Evolutionary conservation across 257 asterid genomes (phyloP).

Genomic region (Nemophila menziesii): DNA sequence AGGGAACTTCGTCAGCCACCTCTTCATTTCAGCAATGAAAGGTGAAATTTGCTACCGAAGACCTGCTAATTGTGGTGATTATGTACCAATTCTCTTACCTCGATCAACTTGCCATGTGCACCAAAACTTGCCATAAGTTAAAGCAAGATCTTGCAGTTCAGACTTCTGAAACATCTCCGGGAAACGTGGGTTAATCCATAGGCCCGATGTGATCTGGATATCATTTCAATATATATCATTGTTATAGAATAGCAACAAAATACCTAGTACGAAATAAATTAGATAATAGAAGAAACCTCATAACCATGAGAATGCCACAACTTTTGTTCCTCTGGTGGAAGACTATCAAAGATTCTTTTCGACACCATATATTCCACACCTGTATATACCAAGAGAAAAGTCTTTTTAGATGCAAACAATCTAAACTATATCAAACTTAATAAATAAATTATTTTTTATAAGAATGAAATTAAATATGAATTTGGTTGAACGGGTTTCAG

Average conservation of each 20-base stretch:
- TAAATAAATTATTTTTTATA: no score
- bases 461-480: no score
- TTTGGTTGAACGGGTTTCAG: background rate
- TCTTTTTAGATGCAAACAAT: background rate
- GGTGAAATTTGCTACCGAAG: background rate
- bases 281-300: conserved; percentile 24
- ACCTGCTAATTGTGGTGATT: background rate
- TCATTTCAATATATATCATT: background rate
- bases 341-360: conserved; percentile 33
- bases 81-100: conserved; percentile 20
- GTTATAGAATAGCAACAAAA: background rate
- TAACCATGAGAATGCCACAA: conserved; percentile 85
- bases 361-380: conserved; percentile 83
- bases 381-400: conserved; percentile 2
- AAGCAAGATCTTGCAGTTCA: conserved; percentile 45
- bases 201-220: conserved; percentile 51
- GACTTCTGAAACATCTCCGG: conserved; percentile 58
- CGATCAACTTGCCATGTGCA: conserved; percentile 94
- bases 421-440: no score
- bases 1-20: no score
- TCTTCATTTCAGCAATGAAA: no score
- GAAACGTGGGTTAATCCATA: conserved; percentile 64
- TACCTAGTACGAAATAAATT: background rate
- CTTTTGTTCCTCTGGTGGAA: conserved; percentile 65
- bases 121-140: conserved; percentile 77